Percentiles rank a stretch among this genome's conserved stretches.
Conservation (phyloP, 495 filamentous ascomycete species). For the Lasiosphaeria miniovina region DNA sequence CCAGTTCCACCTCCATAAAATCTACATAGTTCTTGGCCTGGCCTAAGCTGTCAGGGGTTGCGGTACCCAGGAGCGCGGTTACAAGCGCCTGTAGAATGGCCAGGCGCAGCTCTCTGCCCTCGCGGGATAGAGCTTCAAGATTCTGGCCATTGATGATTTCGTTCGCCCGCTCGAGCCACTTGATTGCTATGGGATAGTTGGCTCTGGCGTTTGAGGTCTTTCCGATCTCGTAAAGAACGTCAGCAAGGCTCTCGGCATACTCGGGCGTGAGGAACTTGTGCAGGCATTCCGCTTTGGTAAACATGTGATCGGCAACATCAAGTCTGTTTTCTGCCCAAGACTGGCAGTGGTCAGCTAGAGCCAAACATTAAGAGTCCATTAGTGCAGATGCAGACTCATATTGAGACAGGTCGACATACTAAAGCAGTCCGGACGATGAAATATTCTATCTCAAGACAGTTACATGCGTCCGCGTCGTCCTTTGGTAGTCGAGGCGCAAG, state of each 20-base stretch:
- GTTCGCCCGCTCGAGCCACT: conserved; percentile 74
- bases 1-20: conserved; percentile 58
- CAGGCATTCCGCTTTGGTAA: conserved; percentile 51
- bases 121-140: conserved; percentile 53
- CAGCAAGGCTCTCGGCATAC: conserved; percentile 62
- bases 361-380: not conserved
- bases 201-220: conserved; percentile 50
- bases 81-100: conserved; percentile 63
- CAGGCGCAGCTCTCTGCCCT: conserved; percentile 62
- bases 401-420: conserved; percentile 42
- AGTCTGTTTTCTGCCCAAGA: conserved; percentile 67
- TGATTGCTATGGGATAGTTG: conserved; percentile 54
- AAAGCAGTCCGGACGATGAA: conserved; percentile 65
- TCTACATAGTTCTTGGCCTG: conserved; percentile 57
- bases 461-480: conserved; percentile 32
- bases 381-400: not conserved
- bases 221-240: conserved; percentile 72
- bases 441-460: conserved; percentile 60
- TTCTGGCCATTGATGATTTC: conserved; percentile 55
- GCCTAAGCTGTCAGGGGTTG: conserved; percentile 42
- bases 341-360: conserved; percentile 39
- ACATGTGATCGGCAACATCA: conserved; percentile 77
- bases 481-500: conserved; percentile 23
- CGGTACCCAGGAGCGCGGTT: conserved; percentile 48
- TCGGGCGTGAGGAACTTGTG: conserved; percentile 42